phyloP scores from a whole-genome alignment of 495 filamentous ascomycete genomes.

The Penicillium flavigenum region DNA sequence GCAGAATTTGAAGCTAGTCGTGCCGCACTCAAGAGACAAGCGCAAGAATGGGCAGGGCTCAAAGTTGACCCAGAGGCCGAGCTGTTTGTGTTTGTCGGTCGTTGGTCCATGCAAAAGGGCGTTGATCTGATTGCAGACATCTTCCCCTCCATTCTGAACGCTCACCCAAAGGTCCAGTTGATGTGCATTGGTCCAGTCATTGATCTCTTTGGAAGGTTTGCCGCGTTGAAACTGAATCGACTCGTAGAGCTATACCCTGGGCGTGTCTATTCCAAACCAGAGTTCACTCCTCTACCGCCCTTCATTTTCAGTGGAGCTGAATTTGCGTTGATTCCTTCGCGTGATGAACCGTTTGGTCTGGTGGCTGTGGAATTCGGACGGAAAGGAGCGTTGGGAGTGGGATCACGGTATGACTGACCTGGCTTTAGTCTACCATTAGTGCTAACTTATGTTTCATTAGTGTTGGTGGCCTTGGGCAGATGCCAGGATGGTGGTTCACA shows the following conservation, averaged over 20 bases:
- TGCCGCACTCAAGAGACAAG: conserved; percentile 60
- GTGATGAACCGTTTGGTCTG: conserved; percentile 76
- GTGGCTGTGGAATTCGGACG: conserved; percentile 79
- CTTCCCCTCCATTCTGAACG: conserved; percentile 68
- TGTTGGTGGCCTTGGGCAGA: conserved; percentile 67
- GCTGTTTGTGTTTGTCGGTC: conserved; percentile 73
- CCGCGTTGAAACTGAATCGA: conserved; percentile 66
- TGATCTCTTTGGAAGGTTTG: conserved; percentile 76
- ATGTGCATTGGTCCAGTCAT: conserved; percentile 74
- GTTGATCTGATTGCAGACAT: conserved; percentile 78
- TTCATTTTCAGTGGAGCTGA: conserved; percentile 79
- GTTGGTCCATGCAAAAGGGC: conserved; percentile 78
- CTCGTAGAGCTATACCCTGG: conserved; percentile 72
- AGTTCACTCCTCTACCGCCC: conserved; percentile 74
- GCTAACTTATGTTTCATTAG: conserved; percentile 15
- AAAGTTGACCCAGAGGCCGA: conserved; percentile 67
- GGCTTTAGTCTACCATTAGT: background rate
- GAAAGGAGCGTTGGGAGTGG: conserved; percentile 74
- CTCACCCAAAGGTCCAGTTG: conserved; percentile 65
- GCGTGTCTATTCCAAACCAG: conserved; percentile 71
- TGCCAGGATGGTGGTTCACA: conserved; percentile 74
- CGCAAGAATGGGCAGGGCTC: conserved; percentile 74
- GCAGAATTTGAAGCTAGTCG: conserved; percentile 56
- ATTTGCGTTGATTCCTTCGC: conserved; percentile 77
- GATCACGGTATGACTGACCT: conserved; percentile 39